phyloP scores from a whole-genome alignment of 768 basidiomycete genomes.

The Glaciozyma martinii region DNA sequence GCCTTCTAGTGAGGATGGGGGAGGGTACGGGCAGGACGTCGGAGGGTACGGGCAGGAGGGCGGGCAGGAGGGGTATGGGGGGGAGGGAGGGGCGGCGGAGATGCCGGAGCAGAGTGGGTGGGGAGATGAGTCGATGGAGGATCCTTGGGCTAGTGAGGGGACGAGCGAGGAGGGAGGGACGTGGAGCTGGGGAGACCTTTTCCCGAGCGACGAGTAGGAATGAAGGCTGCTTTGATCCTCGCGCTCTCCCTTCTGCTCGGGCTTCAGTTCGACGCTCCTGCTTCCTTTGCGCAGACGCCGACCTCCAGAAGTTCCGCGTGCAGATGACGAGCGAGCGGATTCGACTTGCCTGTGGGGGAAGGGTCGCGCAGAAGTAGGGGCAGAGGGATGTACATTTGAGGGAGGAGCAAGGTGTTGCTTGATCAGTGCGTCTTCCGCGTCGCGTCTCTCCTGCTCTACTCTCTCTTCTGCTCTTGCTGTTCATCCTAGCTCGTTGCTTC shows the following conservation, averaged over 20 bases:
- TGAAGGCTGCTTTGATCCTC: too few relatives aligned
- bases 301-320: slow-evolving; percentile 19
- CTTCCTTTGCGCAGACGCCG: too few relatives aligned
- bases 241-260: too few relatives aligned
- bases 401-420: too few relatives aligned
- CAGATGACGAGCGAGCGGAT: slow-evolving; percentile 34
- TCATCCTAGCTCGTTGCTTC: too few relatives aligned
- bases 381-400: slow-evolving; percentile 32
- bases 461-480: too few relatives aligned
- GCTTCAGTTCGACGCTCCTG: too few relatives aligned
- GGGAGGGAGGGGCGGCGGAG: slow-evolving; percentile 6
- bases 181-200: slow-evolving; percentile 26
- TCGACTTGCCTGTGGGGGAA: slow-evolving; percentile 22
- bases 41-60: neutral
- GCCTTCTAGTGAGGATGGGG: too few relatives aligned
- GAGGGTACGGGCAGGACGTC: too few relatives aligned
- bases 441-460: too few relatives aligned
- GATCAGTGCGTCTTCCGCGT: too few relatives aligned
- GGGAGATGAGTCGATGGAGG: slow-evolving; percentile 26
- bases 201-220: slow-evolving; percentile 5
- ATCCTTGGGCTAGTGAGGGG: slow-evolving; percentile 31
- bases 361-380: slow-evolving; percentile 29
- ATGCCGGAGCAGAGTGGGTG: neutral
- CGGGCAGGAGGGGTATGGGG: slow-evolving; percentile 15
- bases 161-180: slow-evolving; percentile 28